Conservation (phyloP, 2,329 filamentous ascomycete genomes). For the Aureobasidium sp. region DNA sequence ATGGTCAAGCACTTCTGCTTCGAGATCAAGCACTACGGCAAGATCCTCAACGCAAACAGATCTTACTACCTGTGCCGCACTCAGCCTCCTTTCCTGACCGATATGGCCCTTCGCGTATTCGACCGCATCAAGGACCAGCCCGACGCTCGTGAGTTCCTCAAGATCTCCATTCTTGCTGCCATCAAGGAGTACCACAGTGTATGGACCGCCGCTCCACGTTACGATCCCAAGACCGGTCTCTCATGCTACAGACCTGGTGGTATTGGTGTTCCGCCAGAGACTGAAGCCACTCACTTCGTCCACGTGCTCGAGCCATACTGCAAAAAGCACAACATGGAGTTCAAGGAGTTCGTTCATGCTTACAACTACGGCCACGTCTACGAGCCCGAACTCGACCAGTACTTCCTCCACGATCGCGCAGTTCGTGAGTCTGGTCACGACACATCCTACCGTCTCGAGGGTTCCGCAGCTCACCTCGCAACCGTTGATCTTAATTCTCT, state of each 20-base stretch:
- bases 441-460: constrained; percentile 93
- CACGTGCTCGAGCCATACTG: constrained; percentile 86
- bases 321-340: constrained; percentile 83
- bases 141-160: constrained; percentile 83
- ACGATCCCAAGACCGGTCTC: constrained; percentile 80
- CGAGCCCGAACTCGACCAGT: constrained; percentile 93
- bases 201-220: constrained; percentile 78
- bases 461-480: constrained; percentile 86
- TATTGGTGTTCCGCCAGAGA: constrained; percentile 89
- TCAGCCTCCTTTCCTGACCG: constrained; percentile 96
- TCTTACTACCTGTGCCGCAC: constrained; percentile 96
- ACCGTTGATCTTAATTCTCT: constrained; percentile 96
- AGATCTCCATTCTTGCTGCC: constrained; percentile 82
- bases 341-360: constrained; percentile 85
- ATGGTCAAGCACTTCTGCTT: constrained; percentile 99
- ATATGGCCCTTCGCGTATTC: constrained; percentile 96
- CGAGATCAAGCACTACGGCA: constrained; percentile 98
- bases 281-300: constrained; percentile 86
- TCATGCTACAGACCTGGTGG: constrained; percentile 89
- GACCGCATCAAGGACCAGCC: constrained; percentile 92
- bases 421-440: constrained; percentile 98
- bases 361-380: constrained; percentile 83
- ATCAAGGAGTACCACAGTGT: constrained; percentile 98
- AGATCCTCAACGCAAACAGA: constrained; percentile 96
- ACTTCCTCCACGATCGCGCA: constrained; percentile 96